A percentile compares a stretch with the other conserved stretches of the same genome.
Evolutionary conservation across 2,329 filamentous ascomycete species (phyloP).

Genomic region (Gnomoniopsis smithogilvyi): DNA sequence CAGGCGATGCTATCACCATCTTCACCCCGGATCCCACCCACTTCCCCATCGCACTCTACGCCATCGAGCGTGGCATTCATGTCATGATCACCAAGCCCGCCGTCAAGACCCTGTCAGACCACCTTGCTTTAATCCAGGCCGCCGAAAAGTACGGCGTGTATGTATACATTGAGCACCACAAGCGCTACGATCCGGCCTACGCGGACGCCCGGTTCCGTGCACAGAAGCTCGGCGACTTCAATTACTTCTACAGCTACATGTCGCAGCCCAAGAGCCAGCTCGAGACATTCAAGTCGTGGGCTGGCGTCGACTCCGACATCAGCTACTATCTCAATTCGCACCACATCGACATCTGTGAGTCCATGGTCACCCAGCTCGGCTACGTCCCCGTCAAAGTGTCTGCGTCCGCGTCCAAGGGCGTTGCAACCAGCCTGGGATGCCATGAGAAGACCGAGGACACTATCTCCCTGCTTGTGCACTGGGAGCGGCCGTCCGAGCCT

Average conservation of each 20-base stretch:
- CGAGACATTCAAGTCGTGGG: slow-evolving; percentile 94
- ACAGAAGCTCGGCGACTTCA: slow-evolving; percentile 82
- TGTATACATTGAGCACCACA: slow-evolving; percentile 95
- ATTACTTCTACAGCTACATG: slow-evolving; percentile 99
- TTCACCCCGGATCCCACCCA: slow-evolving; percentile 95
- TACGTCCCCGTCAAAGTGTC: slow-evolving; percentile 78
- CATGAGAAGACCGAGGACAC: slow-evolving; percentile 83
- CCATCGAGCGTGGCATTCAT: slow-evolving; percentile 83
- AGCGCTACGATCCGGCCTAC: slow-evolving; percentile 92
- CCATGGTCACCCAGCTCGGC: slow-evolving; percentile 72
- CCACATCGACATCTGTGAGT: slow-evolving; percentile 90
- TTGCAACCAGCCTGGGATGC: slow-evolving; percentile 76
- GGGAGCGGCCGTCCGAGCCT: slow-evolving; percentile 69
- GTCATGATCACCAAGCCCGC: slow-evolving; percentile 94
- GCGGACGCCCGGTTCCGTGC: slow-evolving; percentile 80
- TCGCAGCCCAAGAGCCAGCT: slow-evolving; percentile 87
- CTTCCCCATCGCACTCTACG: slow-evolving; percentile 87
- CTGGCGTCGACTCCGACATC: slow-evolving; percentile 87
- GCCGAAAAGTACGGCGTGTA: slow-evolving; percentile 75
- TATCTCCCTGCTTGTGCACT: slow-evolving; percentile 85
- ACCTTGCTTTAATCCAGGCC: slow-evolving; percentile 71
- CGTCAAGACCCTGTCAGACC: slow-evolving; percentile 78
- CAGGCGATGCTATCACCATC: slow-evolving; percentile 89
- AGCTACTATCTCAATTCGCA: slow-evolving; percentile 96
- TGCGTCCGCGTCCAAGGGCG: slow-evolving; percentile 73